Base-by-base conservation (phyloP, 371 early-diverging fungal genomes). In the Mucor irregularis region DNA sequence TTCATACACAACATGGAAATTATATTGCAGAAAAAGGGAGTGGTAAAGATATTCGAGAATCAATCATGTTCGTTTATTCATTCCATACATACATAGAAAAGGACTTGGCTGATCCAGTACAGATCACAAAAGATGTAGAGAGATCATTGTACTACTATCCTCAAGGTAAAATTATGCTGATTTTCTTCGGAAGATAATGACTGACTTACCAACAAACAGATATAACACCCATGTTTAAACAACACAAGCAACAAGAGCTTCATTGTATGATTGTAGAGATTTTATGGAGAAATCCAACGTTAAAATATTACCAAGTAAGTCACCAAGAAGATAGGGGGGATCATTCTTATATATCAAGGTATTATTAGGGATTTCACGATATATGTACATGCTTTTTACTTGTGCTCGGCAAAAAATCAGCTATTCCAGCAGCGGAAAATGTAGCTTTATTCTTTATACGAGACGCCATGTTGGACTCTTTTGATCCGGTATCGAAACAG, bases 91-190 rank as follows among this genome's bases (percentile, higher is more conserved):
- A n/a, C n/a, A 11, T 61, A 76, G 80, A 72, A 45, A 72, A 80
- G 29, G 76, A 76, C 34, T 58, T 80, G 43, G 69, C 72, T 22
- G 80, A 80, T 65, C 70, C 74, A 17, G 60, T 62, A 19, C 80
- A 80, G 47, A 76, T 80, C 8, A 53, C 71, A 16, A 80, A 80
- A 54, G 80, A 80, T 31, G 74, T 80, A 10, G 73, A 76, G 31
- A 62, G 80, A 42, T 76, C 80, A 40, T 59, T 80, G 38, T 80
- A 80, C 50, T 80, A 76, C 51, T 80, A 72, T 61, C 76, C 80
- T 5, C 72, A 64, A 76, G 71, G 80, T 69, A 57, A 38, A 17
- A 38, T 24, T 48, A 7, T 10, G 8, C 26, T 31, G 30, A 31
- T 33, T 35, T 28, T 49, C 3, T 44, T 35, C 24, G n/a, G 19